Conservation (phyloP, 305 asterid species). For the Plantago lanceolata region DNA sequence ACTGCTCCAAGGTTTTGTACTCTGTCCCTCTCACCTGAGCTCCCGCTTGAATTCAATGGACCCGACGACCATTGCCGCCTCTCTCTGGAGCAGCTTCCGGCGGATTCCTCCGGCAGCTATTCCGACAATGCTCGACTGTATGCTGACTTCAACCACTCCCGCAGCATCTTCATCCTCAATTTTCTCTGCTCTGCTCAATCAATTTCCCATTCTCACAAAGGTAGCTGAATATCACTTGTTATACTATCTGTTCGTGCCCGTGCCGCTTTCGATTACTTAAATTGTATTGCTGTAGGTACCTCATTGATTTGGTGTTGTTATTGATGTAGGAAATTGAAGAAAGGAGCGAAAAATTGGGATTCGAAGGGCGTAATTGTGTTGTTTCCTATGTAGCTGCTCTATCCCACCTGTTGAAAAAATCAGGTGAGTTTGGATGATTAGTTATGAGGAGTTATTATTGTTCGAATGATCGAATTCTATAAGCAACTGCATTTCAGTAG, state of each 20-base stretch:
- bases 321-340: constrained; percentile 41
- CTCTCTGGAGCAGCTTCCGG: constrained; percentile 67
- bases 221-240: constrained; percentile 26
- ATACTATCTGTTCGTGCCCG: background rate
- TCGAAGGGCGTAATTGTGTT: constrained; percentile 37
- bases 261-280: background rate
- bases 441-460: background rate
- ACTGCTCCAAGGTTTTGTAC: background rate
- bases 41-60: constrained; percentile 1
- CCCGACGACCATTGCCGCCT: constrained; percentile 28
- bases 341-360: constrained; percentile 33
- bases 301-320: background rate
- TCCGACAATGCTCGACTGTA: constrained; percentile 74
- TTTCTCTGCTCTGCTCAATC: constrained; percentile 45
- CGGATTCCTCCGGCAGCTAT: constrained; percentile 64
- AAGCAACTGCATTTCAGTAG: constrained; percentile 11
- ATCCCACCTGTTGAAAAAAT: constrained; percentile 57
- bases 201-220: constrained; percentile 51
- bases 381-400: constrained; percentile 63
- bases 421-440: constrained; percentile 40
- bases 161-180: constrained; percentile 52
- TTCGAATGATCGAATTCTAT: background rate
- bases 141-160: constrained; percentile 50
- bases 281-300: background rate
- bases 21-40: background rate